phyloP scores from a whole-genome alignment of 2,329 filamentous ascomycete species.

The Arthrobotrys pseudoclavata region DNA sequence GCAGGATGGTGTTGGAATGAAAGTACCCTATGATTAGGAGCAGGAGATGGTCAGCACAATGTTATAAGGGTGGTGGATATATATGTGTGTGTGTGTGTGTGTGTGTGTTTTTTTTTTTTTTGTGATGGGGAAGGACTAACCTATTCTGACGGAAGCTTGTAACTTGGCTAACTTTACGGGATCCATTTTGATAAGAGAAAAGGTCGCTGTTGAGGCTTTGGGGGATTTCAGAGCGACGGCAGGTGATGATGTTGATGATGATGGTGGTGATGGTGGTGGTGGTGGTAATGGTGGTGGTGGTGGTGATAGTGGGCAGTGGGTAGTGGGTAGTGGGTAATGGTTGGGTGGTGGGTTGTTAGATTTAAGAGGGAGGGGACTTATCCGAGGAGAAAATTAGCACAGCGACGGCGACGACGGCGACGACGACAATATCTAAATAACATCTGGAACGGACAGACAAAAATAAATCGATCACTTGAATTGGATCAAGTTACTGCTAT shows the following conservation, averaged over 20 bases:
- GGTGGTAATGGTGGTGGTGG: neutral
- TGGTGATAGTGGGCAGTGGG: constrained; percentile 12
- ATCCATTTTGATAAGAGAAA: constrained; percentile 69
- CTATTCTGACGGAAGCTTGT: constrained; percentile 75
- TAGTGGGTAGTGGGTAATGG: constrained; percentile 1
- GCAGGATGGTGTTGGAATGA: neutral
- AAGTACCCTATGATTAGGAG: constrained; percentile 47
- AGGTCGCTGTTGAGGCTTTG: neutral
- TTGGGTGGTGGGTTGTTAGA: constrained; percentile 15
- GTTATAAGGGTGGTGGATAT: neutral
- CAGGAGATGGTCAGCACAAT: neutral
- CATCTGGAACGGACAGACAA: too few species aligned
- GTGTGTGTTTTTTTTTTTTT: neutral
- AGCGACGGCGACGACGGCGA: constrained; percentile 3
- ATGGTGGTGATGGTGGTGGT: constrained; percentile 16
- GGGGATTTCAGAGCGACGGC: constrained; percentile 62
- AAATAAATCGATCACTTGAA: too few species aligned
- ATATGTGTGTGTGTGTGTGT: neutral
- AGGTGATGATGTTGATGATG: constrained; percentile 6
- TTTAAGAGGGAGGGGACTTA: constrained; percentile 5
- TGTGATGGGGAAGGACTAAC: constrained; percentile 67
- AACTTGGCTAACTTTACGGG: constrained; percentile 75
- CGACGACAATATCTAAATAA: neutral
- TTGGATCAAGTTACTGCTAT: too few species aligned
- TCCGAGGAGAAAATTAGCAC: constrained; percentile 7